Evolutionary conservation across 306 rosid species (phyloP).

Genomic region (Biancaea sappan): DNA sequence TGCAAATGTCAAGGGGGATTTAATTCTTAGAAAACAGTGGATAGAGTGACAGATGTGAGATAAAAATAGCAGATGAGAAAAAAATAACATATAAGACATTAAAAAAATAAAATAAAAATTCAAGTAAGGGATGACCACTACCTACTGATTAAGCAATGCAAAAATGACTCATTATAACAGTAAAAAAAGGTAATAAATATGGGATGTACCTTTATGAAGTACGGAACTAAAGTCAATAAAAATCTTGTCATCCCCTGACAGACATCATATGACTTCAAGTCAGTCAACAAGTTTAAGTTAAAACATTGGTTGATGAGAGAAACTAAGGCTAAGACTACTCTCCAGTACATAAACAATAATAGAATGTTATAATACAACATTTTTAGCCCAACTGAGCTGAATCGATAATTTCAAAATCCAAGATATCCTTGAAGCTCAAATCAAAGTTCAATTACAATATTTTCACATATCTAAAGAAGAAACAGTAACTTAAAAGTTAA

Average conservation of each 20-base stretch:
- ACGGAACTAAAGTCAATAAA: conserved; percentile 71
- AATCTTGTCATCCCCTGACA: conserved; percentile 80
- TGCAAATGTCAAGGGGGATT: background rate
- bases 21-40: conserved; percentile 16
- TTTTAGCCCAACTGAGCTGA: background rate
- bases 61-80: conserved; percentile 14
- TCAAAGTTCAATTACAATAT: too few relatives aligned
- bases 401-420: background rate
- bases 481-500: background rate
- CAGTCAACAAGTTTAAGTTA: background rate
- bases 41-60: background rate
- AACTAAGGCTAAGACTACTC: too few relatives aligned
- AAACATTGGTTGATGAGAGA: background rate
- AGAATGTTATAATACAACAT: too few relatives aligned
- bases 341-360: too few relatives aligned
- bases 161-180: background rate
- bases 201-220: conserved; percentile 76
- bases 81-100: background rate
- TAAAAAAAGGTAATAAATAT: background rate
- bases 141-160: conserved; percentile 5
- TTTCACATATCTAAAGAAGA: background rate
- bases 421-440: too few relatives aligned
- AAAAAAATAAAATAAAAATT: background rate
- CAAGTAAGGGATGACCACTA: conserved; percentile 6
- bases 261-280: conserved; percentile 26